phyloP scores from a whole-genome alignment of 2,329 filamentous ascomycete genomes.

The Claviceps maximensis region DNA sequence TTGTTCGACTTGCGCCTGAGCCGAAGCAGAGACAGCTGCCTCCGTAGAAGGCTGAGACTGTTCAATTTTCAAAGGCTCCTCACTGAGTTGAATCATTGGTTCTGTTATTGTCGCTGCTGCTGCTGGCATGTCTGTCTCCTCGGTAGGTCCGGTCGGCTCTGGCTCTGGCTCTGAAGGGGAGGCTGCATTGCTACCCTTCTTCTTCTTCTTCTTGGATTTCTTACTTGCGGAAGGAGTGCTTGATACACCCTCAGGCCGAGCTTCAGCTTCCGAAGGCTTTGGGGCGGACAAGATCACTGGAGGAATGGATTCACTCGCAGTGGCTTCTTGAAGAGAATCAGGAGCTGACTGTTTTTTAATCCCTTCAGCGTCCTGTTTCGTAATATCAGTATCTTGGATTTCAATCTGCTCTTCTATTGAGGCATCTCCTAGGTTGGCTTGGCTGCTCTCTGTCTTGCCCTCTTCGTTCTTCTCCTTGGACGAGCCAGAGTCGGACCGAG shows the following conservation, averaged over 20 bases:
- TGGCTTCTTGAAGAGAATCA: not conserved
- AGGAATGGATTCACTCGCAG: not conserved
- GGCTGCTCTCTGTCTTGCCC: slow-evolving; percentile 19
- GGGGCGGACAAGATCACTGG: not conserved
- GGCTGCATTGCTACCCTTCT: slow-evolving; percentile 16
- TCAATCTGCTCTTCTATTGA: slow-evolving; percentile 7
- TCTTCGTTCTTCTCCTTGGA: slow-evolving; percentile 20
- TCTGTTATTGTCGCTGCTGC: not conserved
- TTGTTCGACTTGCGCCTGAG: not conserved
- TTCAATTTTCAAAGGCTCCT: slow-evolving; percentile 2
- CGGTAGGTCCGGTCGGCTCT: not conserved
- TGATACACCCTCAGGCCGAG: slow-evolving; percentile 10
- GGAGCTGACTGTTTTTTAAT: not conserved
- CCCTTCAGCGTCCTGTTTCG: not conserved
- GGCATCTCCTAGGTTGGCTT: not conserved
- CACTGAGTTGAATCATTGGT: not conserved
- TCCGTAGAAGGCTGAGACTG: not conserved
- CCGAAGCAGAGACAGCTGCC: not conserved
- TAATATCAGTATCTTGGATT: not conserved
- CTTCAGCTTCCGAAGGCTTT: slow-evolving; percentile 1
- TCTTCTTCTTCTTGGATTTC: slow-evolving; percentile 19
- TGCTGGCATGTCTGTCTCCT: too few species aligned
- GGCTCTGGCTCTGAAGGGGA: slow-evolving; percentile 1
- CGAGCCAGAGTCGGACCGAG: slow-evolving; percentile 7
- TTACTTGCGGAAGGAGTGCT: slow-evolving; percentile 9